phyloP scores from a whole-genome alignment of 768 basidiomycete genomes.

The Polyporus arcularius region DNA sequence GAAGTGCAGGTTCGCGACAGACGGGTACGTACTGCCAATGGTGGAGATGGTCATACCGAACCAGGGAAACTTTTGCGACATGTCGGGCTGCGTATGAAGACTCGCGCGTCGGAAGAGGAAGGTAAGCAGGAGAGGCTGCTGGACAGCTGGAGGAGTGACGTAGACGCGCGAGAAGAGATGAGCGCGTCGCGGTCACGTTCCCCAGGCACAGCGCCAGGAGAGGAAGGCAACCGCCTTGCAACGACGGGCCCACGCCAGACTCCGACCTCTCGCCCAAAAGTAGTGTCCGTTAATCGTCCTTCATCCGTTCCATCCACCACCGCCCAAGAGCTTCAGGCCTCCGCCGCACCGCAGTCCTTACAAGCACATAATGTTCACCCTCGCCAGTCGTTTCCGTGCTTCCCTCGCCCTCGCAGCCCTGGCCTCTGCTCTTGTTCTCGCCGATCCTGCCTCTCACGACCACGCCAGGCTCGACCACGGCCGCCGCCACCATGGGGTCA shows the following conservation, averaged over 20 bases:
- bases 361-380: slow-evolving; percentile 10
- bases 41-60: slow-evolving; percentile 26
- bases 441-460: slow-evolving; percentile 6
- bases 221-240: too few relatives aligned
- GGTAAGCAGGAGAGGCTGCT: background rate
- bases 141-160: background rate
- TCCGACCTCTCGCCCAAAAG: too few relatives aligned
- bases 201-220: too few relatives aligned
- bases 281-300: background rate
- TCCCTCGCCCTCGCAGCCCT: slow-evolving; percentile 9
- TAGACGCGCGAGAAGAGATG: background rate
- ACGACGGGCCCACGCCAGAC: too few relatives aligned
- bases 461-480: background rate
- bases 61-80: slow-evolving; percentile 35
- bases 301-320: background rate
- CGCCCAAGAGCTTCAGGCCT: slow-evolving; percentile 2
- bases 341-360: slow-evolving; percentile 1
- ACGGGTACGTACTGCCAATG: slow-evolving; percentile 30
- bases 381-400: slow-evolving; percentile 14
- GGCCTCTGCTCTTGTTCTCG: slow-evolving; percentile 11
- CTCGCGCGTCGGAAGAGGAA: background rate
- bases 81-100: background rate
- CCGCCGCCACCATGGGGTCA: slow-evolving; percentile 10
- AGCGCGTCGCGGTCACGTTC: background rate
- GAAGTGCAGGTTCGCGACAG: background rate